phyloP scores from a whole-genome alignment of 1,139 yeast genomes.

The Debaryomyces coudertii region DNA sequence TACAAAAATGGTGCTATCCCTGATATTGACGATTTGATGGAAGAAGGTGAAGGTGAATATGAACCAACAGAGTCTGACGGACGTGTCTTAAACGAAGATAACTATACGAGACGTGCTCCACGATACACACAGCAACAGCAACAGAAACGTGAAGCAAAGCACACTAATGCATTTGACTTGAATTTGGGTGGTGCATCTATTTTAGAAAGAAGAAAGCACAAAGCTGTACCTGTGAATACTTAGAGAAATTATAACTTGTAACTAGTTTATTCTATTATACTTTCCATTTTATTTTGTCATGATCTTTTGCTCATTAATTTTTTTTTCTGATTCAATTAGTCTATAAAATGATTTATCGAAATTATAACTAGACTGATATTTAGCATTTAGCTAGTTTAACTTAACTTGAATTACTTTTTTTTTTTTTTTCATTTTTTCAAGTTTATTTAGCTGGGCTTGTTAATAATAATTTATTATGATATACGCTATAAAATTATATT shows the following conservation, averaged over 20 bases:
- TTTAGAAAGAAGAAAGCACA: constrained; percentile 68
- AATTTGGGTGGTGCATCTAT: constrained; percentile 80
- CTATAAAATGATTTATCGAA: background rate
- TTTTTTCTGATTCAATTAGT: background rate
- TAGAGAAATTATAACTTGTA: background rate
- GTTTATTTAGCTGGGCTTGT: background rate
- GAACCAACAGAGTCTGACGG: constrained; percentile 25
- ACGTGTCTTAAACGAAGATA: constrained; percentile 15
- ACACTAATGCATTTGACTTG: constrained; percentile 54
- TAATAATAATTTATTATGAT: background rate
- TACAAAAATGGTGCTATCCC: constrained; percentile 30
- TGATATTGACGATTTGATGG: constrained; percentile 36
- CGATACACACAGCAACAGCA: constrained; percentile 20
- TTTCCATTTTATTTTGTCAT: background rate
- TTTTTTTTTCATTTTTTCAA: background rate
- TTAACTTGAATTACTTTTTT: background rate
- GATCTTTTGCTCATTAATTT: background rate
- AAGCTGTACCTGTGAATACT: constrained; percentile 21
- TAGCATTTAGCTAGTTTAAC: background rate
- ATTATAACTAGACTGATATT: background rate
- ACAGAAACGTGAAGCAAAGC: constrained; percentile 20
- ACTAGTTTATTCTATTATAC: background rate
- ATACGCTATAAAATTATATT: background rate
- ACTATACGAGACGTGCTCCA: constrained; percentile 26
- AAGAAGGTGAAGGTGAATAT: constrained; percentile 45